These are phyloP conservation scores for Diphasiastrum complanatum DNA, from an alignment of 83 land plant genomes.

Conservation along the genomic window DNA sequence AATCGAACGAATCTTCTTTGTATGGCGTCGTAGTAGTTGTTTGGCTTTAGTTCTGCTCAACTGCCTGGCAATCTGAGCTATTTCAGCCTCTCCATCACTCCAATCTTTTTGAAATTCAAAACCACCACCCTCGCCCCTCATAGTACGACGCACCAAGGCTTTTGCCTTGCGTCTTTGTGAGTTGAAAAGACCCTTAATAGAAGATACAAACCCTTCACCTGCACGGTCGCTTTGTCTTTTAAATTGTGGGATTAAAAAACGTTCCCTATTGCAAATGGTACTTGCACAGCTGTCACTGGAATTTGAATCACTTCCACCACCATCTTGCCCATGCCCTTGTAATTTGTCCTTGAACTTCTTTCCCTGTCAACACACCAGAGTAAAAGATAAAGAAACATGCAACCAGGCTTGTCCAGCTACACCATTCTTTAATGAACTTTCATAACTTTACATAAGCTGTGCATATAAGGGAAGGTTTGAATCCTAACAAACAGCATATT, in stretches of 20 bases:
- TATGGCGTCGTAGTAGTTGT: constrained; percentile 63
- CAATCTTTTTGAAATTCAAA: constrained; percentile 57
- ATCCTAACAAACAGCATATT: too few species aligned
- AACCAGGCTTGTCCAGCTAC: background rate
- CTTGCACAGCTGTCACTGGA: constrained; percentile 81
- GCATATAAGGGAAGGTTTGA: too few species aligned
- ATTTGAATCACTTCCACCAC: constrained; percentile 42
- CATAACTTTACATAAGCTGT: too few species aligned
- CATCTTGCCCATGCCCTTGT: constrained; percentile 47
- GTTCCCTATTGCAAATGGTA: constrained; percentile 45
- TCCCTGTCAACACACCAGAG: constrained; percentile 41
- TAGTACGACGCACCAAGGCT: constrained; percentile 67
- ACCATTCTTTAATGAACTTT: background rate
- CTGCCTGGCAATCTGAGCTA: constrained; percentile 71
- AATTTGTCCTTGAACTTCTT: constrained; percentile 95
- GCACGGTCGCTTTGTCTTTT: constrained; percentile 83
- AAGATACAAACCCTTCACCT: constrained; percentile 98
- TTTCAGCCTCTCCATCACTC: constrained; percentile 68
- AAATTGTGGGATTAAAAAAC: constrained; percentile 42
- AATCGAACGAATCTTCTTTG: constrained; percentile 64
- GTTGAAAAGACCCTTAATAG: constrained; percentile 82
- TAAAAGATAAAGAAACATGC: background rate
- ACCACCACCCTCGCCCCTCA: constrained; percentile 69
- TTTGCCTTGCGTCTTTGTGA: constrained; percentile 87
- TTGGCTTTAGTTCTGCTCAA: constrained; percentile 67